Evolutionary conservation across 2,329 filamentous ascomycete species (phyloP).

Genomic region (Dothideomycetes sp.): DNA sequence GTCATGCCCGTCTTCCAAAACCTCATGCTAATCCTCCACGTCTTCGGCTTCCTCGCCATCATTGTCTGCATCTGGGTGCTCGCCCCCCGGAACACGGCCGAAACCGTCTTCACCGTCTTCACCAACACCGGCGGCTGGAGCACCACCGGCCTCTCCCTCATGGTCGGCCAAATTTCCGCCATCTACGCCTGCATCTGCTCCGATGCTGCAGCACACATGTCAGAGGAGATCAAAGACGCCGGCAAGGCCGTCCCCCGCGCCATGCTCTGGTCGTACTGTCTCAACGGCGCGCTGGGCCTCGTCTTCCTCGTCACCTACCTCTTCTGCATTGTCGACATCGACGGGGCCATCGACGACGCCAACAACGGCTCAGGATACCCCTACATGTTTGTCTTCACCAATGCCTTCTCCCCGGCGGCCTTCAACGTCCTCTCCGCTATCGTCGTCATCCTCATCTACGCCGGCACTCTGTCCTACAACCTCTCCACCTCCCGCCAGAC

Average conservation of each 20-base stretch:
- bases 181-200: slow-evolving; percentile 12
- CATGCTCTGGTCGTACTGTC: slow-evolving; percentile 29
- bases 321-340: slow-evolving; percentile 18
- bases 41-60: slow-evolving; percentile 43
- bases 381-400: slow-evolving; percentile 25
- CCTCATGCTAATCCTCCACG: slow-evolving; percentile 31
- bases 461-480: slow-evolving; percentile 10
- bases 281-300: slow-evolving; percentile 15
- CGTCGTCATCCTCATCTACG: slow-evolving; percentile 14
- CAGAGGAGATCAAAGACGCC: slow-evolving; percentile 33
- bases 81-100: slow-evolving; percentile 28
- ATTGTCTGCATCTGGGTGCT: slow-evolving; percentile 35
- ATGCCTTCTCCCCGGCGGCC: slow-evolving; percentile 17
- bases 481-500: slow-evolving; percentile 11
- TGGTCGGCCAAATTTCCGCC: slow-evolving; percentile 24
- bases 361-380: slow-evolving; percentile 18
- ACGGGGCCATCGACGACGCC: slow-evolving; percentile 17
- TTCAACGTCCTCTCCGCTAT: slow-evolving; percentile 13
- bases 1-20: slow-evolving; percentile 28
- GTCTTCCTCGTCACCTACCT: slow-evolving; percentile 22
- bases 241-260: slow-evolving; percentile 28
- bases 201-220: slow-evolving; percentile 31
- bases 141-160: slow-evolving; percentile 31
- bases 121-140: slow-evolving; percentile 35
- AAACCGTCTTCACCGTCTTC: slow-evolving; percentile 37